Evolutionary conservation across 169 alveolate species (phyloP).

Genomic region (Cryptosporidium parvum): DNA sequence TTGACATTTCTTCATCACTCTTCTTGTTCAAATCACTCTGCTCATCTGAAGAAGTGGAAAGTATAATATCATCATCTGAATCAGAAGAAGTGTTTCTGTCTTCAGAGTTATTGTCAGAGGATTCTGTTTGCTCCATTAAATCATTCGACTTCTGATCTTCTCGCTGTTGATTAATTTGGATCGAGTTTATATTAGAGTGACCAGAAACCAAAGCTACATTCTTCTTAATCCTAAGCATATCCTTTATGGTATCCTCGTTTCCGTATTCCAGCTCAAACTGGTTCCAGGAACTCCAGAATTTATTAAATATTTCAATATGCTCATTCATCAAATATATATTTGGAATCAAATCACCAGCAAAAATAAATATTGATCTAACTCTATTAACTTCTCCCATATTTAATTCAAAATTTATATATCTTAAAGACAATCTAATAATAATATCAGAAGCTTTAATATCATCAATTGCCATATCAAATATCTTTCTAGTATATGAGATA

Average conservation of each 20-base stretch:
- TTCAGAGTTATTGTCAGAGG: background rate
- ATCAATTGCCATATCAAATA: slow-evolving; percentile 61
- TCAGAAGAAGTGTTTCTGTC: slow-evolving; percentile 10
- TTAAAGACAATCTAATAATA: slow-evolving; percentile 16
- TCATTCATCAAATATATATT: slow-evolving; percentile 41
- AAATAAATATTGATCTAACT: slow-evolving; percentile 39
- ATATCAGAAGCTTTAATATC: slow-evolving; percentile 43
- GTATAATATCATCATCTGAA: slow-evolving; percentile 33
- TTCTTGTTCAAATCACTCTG: background rate
- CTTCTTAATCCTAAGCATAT: slow-evolving; percentile 39
- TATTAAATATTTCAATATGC: background rate
- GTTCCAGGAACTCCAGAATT: slow-evolving; percentile 60
- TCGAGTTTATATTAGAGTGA: slow-evolving; percentile 18
- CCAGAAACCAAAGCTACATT: slow-evolving; percentile 40
- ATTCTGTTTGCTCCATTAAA: background rate
- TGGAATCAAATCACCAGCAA: slow-evolving; percentile 50
- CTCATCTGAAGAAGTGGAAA: slow-evolving; percentile 19
- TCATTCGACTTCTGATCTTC: background rate
- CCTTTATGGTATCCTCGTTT: slow-evolving; percentile 62
- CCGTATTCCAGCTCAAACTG: slow-evolving; percentile 63
- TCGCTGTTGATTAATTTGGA: background rate
- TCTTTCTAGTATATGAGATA: slow-evolving; percentile 22
- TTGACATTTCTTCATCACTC: background rate
- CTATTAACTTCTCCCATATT: slow-evolving; percentile 67
- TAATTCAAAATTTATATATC: slow-evolving; percentile 38